phyloP scores from a whole-genome alignment of 164 flowering plant species.

The Vitis rotundifolia region DNA sequence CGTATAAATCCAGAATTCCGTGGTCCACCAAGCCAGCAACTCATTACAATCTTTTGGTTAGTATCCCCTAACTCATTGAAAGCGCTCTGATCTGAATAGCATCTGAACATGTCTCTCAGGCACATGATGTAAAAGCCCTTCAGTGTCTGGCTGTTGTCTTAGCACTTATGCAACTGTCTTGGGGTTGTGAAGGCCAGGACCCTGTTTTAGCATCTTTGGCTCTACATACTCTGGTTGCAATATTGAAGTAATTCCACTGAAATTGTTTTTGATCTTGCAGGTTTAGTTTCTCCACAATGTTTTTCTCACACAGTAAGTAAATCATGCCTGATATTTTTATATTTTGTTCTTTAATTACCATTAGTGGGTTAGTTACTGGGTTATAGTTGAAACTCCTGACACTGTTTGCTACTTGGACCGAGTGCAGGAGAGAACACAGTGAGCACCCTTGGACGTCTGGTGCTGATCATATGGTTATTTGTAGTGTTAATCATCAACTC shows the following conservation, averaged over 20 bases:
- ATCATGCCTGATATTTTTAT: conserved; percentile 1
- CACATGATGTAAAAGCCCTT: too few species aligned
- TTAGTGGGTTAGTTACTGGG: background rate
- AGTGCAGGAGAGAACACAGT: conserved; percentile 83
- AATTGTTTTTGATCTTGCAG: conserved; percentile 45
- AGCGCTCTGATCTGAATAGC: background rate
- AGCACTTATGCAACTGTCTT: too few species aligned
- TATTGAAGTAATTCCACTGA: conserved; percentile 7
- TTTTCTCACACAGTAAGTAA: conserved; percentile 85
- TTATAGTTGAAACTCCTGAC: background rate
- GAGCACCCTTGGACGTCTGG: conserved; percentile 77
- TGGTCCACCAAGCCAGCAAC: conserved; percentile 82
- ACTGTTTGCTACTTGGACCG: conserved; percentile 9
- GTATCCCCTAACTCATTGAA: conserved; percentile 23
- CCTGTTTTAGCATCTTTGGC: background rate
- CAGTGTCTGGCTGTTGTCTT: too few species aligned
- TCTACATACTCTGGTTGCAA: background rate
- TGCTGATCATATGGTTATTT: conserved; percentile 87
- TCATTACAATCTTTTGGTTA: conserved; percentile 79
- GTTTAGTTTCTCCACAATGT: conserved; percentile 97
- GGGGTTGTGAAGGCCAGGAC: background rate
- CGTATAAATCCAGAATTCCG: conserved; percentile 81
- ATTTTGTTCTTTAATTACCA: background rate
- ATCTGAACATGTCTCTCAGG: background rate
- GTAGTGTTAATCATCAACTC: conserved; percentile 90